Evolutionary conservation across 1,139 yeast species (phyloP), one percentile per base, ranked within the genome.

Genomic region (Yamadazyma aaseri): DNA sequence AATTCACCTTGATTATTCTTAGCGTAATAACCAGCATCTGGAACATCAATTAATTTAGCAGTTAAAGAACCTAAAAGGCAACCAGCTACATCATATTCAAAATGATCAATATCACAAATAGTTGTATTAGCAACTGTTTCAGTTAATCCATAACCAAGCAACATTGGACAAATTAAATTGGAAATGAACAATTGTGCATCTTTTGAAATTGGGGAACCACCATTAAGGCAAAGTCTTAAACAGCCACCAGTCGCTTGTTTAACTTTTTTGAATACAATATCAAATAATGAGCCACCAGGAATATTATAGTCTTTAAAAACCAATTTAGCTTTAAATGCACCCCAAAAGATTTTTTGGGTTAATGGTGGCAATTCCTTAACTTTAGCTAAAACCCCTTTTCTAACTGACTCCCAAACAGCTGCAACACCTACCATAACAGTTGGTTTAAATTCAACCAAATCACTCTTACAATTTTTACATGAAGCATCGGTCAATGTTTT

Each of bases 371-470:
- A 74, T 50, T 78, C 76, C 46, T 71, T 69, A 42, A 94, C 74
- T 65, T 90, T 90, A 36, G 78, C 76, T 44, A 86, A 49, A 40
- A 92, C 85, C 38, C 98, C 99, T 69, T 92, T 92, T 63, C 95
- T 83, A 41, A 92, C 87, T 20, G 84, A 76, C 69, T 92, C 99
- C 96, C 97, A 94, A 36, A 92, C 97, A 2, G 98, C 96, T 11
- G 98, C 97, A 37, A 94, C 98, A 58, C 96, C 98, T 45, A 89
- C 96, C 96, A 92, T 86, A 47, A 92, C 65, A 8, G 96, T 84
- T 41, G 99, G 99, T 58, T 78, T 75, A 63, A 87, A 86, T 55
- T 85, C 89, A 40, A 76, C 76, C 66, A 92, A 77, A 59, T 92
- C 99, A 50, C 96, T 92, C 40, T 76, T 65, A 67, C 96, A 89